Percentiles rank a stretch among this genome's conserved stretches.
Conservation (phyloP, 495 filamentous ascomycete species). For the Geoglossum glabrum region DNA sequence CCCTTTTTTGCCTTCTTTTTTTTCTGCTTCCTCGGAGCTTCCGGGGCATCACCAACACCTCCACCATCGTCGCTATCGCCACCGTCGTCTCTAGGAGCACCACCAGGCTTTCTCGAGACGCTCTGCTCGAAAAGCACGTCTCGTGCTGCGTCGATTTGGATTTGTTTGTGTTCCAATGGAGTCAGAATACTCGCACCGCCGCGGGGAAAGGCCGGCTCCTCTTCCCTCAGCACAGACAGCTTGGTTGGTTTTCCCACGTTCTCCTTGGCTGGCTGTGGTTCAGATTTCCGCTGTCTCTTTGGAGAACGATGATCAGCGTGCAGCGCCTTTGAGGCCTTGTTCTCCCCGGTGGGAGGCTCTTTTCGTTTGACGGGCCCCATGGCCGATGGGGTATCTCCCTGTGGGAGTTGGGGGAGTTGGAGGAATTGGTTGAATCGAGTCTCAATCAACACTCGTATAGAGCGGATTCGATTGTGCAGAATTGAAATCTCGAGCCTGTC, state of each 20-base stretch:
- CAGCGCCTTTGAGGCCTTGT: neutral
- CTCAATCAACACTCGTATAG: too few species aligned
- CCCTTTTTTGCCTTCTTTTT: slow-evolving; percentile 19
- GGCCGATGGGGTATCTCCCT: neutral
- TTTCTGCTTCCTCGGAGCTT: neutral
- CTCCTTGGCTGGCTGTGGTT: slow-evolving; percentile 11
- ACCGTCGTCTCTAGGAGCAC: slow-evolving; percentile 24
- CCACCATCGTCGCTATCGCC: slow-evolving; percentile 27
- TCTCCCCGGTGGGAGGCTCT: slow-evolving; percentile 11
- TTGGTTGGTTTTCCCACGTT: slow-evolving; percentile 12
- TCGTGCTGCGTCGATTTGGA: slow-evolving; percentile 76
- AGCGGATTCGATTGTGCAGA: too few species aligned
- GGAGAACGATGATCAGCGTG: slow-evolving; percentile 7
- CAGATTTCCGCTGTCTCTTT: slow-evolving; percentile 11
- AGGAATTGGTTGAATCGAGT: neutral
- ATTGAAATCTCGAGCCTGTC: neutral
- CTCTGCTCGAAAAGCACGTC: slow-evolving; percentile 88
- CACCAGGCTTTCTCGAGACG: slow-evolving; percentile 23
- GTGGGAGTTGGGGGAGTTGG: neutral
- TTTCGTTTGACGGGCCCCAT: slow-evolving; percentile 18
- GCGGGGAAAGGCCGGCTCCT: slow-evolving; percentile 78
- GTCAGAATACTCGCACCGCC: slow-evolving; percentile 82
- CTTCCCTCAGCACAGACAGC: slow-evolving; percentile 40
- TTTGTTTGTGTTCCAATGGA: slow-evolving; percentile 87
- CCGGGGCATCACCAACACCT: slow-evolving; percentile 26